Base-by-base conservation (phyloP, 345 rosid species). In the Balakata baccata region DNA sequence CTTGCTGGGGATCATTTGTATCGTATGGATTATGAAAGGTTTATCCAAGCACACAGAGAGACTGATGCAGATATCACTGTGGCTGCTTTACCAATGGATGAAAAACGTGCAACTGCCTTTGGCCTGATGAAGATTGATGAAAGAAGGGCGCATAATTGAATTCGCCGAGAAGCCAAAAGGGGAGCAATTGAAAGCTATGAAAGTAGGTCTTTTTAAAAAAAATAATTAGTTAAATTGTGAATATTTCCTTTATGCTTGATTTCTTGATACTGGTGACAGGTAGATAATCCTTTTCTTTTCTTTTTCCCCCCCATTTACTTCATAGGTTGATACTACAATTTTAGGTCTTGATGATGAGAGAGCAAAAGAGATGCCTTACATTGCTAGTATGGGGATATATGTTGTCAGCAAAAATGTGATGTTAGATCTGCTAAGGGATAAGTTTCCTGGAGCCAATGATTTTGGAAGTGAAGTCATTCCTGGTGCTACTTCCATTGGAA, bases 361-460 rank as follows among this genome's bases (percentile, higher is more conserved):
- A 79, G 98, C 98, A 2, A 90, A 90, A 82, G 93, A 88, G 79
- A 79, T 94, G 97, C 98, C 98, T 77, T 94, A 52, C 77, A 92
- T 94, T 86, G 98, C 98, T 76, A 94, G 98, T 69, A 94, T 94
- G 98, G 98, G 98, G 16, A 94, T 94, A 69, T 94, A 94, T 80
- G 97, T 94, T 46, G 90, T 92, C 63, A 92, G 97, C 80, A 94
- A 94, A 81, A 77, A 90, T 81, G 98, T 87, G 60, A 94, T 94
- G 98, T 69, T 94, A 56, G 85, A 92, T 77, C 91, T 94, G 68
- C 93, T 94, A 29, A 78, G 90, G 38, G 95, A 94, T 13, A 89
- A 78, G 90, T 94, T 94, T 78, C 98, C 98, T 9, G 95, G 93
- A 72, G 98, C 98, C 78, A 94, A 94, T 83, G 98, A 94, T 86